Evolutionary conservation across 2,329 filamentous ascomycete genomes (phyloP).

Genomic region (Ophiocordyceps robertsii): DNA sequence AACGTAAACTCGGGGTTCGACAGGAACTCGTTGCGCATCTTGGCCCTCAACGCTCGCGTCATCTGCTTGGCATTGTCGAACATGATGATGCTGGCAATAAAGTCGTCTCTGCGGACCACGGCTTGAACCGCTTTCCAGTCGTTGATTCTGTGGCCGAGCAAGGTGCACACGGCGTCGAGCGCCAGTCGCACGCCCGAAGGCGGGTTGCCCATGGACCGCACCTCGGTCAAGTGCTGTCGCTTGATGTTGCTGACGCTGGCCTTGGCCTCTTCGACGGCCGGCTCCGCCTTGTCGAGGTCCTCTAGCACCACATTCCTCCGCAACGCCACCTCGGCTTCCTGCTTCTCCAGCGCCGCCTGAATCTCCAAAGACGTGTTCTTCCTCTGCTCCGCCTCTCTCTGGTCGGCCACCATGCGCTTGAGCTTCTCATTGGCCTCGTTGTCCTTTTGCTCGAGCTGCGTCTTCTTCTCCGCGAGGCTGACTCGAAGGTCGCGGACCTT

Average conservation of each 20-base stretch:
- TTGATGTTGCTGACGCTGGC: conserved; percentile 98
- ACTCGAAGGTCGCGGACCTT: conserved; percentile 87
- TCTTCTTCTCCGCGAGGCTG: conserved; percentile 89
- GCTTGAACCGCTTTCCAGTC: conserved; percentile 88
- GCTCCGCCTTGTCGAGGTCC: conserved; percentile 83
- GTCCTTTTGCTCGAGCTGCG: conserved; percentile 84
- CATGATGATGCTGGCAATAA: conserved; percentile 94
- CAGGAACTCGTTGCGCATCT: conserved; percentile 87
- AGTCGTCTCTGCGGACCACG: conserved; percentile 84
- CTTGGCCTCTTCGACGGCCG: conserved; percentile 83
- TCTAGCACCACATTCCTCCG: conserved; percentile 73
- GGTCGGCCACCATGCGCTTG: conserved; percentile 92
- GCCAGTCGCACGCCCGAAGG: conserved; percentile 83
- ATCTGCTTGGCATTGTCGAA: conserved; percentile 94
- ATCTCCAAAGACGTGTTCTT: conserved; percentile 83
- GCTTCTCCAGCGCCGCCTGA: conserved; percentile 72
- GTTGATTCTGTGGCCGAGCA: conserved; percentile 78
- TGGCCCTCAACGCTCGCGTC: conserved; percentile 67
- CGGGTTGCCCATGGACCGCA: conserved; percentile 90
- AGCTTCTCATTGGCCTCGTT: conserved; percentile 94
- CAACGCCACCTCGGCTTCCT: conserved; percentile 75
- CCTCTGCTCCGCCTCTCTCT: conserved; percentile 84
- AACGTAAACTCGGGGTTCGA: conserved; percentile 93
- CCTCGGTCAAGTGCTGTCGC: conserved; percentile 90
- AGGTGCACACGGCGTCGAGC: conserved; percentile 88